Percentiles rank a stretch among this genome's conserved stretches.
These are phyloP conservation scores for Vaucheria bursata DNA, from an alignment of 352 stramenopile genomes.

Conservation along the genomic window DNA sequence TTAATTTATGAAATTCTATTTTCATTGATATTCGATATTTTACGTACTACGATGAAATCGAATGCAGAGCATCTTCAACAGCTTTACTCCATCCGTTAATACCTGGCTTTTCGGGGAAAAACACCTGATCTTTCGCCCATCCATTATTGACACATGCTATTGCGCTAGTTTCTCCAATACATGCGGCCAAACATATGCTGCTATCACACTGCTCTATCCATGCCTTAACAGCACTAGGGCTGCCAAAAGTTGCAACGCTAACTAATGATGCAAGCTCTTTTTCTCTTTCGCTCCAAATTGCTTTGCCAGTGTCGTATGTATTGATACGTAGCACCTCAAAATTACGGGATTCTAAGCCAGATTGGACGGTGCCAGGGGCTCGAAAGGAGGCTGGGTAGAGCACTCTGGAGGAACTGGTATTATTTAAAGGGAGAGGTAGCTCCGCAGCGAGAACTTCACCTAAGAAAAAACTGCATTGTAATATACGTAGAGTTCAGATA, in stretches of 20 bases:
- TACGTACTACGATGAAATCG: background rate
- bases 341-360: conserved; percentile 22
- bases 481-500: too few relatives aligned
- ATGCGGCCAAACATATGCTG: conserved; percentile 18
- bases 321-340: conserved; percentile 38
- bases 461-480: too few relatives aligned
- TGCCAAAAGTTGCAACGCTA: conserved; percentile 35
- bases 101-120: conserved; percentile 42
- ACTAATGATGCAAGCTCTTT: conserved; percentile 2
- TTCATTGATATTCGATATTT: too few relatives aligned
- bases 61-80: conserved; percentile 23
- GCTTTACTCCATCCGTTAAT: conserved; percentile 43
- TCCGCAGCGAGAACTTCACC: conserved; percentile 42
- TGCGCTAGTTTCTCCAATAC: conserved; percentile 44
- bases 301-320: conserved; percentile 42
- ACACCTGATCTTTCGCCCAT: conserved; percentile 30
- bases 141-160: conserved; percentile 19
- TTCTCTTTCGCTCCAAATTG: conserved; percentile 16
- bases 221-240: conserved; percentile 33
- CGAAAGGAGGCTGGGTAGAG: conserved; percentile 40
- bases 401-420: background rate
- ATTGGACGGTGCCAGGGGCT: conserved; percentile 33
- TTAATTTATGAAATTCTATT: too few relatives aligned
- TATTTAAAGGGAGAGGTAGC: conserved; percentile 18
- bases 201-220: background rate